These are phyloP conservation scores for Rhodotorula mucilaginosa DNA, from an alignment of 1,284 basidiomycete species.

Conservation along the genomic window DNA sequence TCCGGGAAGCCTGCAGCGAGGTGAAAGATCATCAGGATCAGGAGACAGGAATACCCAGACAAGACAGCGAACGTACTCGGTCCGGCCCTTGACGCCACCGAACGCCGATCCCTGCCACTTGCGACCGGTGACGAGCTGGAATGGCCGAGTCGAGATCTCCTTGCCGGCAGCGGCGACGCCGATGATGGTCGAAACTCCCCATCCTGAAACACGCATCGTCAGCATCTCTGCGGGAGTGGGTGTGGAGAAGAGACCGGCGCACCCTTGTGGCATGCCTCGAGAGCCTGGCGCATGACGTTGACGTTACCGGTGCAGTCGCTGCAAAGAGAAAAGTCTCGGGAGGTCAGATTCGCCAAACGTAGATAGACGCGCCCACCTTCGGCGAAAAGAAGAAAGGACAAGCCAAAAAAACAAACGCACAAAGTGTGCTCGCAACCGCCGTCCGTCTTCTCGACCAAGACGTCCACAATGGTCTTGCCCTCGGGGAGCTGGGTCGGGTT, in stretches of 20 bases:
- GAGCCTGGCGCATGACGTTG: constrained; percentile 88
- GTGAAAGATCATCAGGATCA: neutral
- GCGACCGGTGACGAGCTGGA: constrained; percentile 78
- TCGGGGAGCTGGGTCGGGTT: constrained; percentile 75
- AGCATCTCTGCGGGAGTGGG: neutral
- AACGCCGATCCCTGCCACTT: constrained; percentile 95
- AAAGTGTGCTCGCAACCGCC: constrained; percentile 97
- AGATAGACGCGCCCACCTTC: neutral
- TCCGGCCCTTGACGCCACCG: constrained; percentile 96
- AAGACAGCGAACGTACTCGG: constrained; percentile 56
- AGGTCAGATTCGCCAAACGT: neutral
- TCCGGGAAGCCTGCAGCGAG: constrained; percentile 37
- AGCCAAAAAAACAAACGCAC: constrained; percentile 25
- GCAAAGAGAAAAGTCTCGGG: neutral
- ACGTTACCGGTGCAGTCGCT: constrained; percentile 91
- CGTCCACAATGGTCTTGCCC: constrained; percentile 79
- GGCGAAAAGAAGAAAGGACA: neutral
- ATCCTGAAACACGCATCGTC: constrained; percentile 57
- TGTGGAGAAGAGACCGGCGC: neutral
- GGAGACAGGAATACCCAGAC: neutral
- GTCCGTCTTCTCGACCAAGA: constrained; percentile 89
- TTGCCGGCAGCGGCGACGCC: constrained; percentile 71
- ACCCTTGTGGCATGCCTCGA: constrained; percentile 92
- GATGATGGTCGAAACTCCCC: constrained; percentile 93
- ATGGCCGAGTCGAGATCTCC: constrained; percentile 95